Base-by-base conservation (phyloP, 345 rosid species). In the Euclidium syriacum region DNA sequence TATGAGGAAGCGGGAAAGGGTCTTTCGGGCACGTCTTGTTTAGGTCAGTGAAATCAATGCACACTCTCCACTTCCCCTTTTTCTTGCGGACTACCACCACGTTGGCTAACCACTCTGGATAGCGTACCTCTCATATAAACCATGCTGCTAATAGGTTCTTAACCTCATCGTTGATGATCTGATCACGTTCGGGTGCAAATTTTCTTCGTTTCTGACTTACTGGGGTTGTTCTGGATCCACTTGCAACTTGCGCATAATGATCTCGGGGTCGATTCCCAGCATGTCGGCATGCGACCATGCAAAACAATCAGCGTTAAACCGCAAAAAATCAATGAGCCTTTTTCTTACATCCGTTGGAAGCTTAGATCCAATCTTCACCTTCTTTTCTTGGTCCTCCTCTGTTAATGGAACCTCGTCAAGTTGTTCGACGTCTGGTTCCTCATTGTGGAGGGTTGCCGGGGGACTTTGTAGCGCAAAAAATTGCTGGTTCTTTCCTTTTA, bases 361-460 rank as follows among this genome's bases (percentile, higher is more conserved):
- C 7, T 40, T 40, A 0, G 46, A 40, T 1, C 46, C 18, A 18
- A 40, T 40, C 7, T n/a, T 14, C 20, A 40, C 46, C 16, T 14
- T 40, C 46, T 40, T 40, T 2, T 14, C 6, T 2, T n/a, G 20
- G 10, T 40, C 10, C 1, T 1, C 1, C 1, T 40, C 46, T n/a
- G 46, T 18, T 40, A 30, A 4, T 1, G 30, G 9, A 2, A 47
- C 25, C 2, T 52, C 30, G 1, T 18, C 29, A 0, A 36, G 18
- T 3, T 54, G 36, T 4, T 18, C 18, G 3, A 40, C 34, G 2
- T 7, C 34, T 11, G 34, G 15, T 7, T 43, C 15, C 1, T 50
- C 22, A 1, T 7, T 1, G 1, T 34, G 12, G 8, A 4, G 11
- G 0, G 3, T 18, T 3, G 4, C 0, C 1, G 10, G 5, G n/a